These are phyloP conservation scores for Trichoderma endophyticum DNA, from an alignment of 2,329 filamentous ascomycete species.

Conservation along the genomic window DNA sequence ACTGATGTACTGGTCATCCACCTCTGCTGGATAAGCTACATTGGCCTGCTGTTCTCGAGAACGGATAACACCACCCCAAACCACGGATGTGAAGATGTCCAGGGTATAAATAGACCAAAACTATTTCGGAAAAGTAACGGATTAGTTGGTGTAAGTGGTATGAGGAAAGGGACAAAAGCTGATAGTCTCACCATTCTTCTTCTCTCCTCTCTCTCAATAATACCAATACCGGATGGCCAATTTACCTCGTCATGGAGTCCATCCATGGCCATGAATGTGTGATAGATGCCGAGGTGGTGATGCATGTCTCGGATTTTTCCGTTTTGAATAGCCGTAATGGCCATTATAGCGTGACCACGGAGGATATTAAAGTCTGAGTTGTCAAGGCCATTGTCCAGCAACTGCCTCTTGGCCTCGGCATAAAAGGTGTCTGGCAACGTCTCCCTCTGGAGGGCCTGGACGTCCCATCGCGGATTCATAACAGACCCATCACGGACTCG, in stretches of 20 bases:
- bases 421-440: conserved; percentile 25
- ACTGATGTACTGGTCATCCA: conserved; percentile 44
- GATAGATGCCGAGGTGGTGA: conserved; percentile 48
- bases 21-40: conserved; percentile 25
- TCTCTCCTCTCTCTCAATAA: conserved; percentile 47
- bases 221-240: conserved; percentile 46
- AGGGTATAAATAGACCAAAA: conserved; percentile 58
- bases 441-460: conserved; percentile 31
- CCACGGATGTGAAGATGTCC: conserved; percentile 52
- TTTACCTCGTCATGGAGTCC: conserved; percentile 51
- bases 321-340: conserved; percentile 50
- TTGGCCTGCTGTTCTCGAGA: conserved; percentile 26
- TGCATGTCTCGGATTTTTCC: conserved; percentile 49
- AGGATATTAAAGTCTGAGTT: conserved; percentile 20
- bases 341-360: conserved; percentile 41
- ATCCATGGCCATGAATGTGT: conserved; percentile 47
- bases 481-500: conserved; percentile 49
- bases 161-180: background rate
- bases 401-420: conserved; percentile 21
- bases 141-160: background rate
- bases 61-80: conserved; percentile 40
- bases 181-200: conserved; percentile 38
- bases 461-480: conserved; percentile 35
- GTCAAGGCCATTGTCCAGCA: conserved; percentile 11
- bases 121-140: conserved; percentile 24